Evolutionary conservation across 169 alveolate species (phyloP), one percentile per base, ranked within the genome.

Genomic region (Eimeria necatrix): DNA sequence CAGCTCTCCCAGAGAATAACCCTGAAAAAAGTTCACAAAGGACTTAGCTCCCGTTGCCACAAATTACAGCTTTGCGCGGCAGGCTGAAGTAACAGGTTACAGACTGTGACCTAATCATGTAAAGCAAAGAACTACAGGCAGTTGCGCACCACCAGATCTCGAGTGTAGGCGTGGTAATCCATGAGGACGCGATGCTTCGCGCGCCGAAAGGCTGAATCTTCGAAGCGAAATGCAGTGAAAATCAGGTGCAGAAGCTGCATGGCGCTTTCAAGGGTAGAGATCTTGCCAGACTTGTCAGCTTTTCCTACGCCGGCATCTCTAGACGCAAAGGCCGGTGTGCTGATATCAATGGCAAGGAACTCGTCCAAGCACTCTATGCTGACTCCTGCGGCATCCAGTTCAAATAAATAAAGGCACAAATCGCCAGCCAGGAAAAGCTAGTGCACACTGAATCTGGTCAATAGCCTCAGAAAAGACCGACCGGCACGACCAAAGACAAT

Each of bases 361-460:
- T 97, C 98, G 85, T 96, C 97, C 89, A 95, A 92, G 90, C 96
- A 93, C 83, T 96, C 96, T 46, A 97, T 97, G 95, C 90, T 81
- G 49, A 97, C 98, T 16, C 95, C 95, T 92, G 95, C 26, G 60
- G 60, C 24, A 73, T 24, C 59, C 61, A 70, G 56, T 16, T 32
- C 41, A 32, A 32, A 32, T 32, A 32, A 32, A 32, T 32, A 0
- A 32, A 32, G 41, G 41, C 41, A 32, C 41, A 32, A 32, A 32
- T 32, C 41, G 41, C 41, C 41, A 32, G 41, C 41, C 41, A 32
- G 41, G 41, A 32, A 32, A 32, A 32, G 41, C 41, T 32, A 32
- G 41, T 32, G 41, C 41, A 32, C 41, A 2, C 41, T 32, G 41
- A 32, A 32, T 32, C 41, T 32, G 41, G 41, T 2, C 41, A 32